These are phyloP conservation scores for Pythium dissimile DNA, from an alignment of 352 stramenopile genomes.

Conservation along the genomic window DNA sequence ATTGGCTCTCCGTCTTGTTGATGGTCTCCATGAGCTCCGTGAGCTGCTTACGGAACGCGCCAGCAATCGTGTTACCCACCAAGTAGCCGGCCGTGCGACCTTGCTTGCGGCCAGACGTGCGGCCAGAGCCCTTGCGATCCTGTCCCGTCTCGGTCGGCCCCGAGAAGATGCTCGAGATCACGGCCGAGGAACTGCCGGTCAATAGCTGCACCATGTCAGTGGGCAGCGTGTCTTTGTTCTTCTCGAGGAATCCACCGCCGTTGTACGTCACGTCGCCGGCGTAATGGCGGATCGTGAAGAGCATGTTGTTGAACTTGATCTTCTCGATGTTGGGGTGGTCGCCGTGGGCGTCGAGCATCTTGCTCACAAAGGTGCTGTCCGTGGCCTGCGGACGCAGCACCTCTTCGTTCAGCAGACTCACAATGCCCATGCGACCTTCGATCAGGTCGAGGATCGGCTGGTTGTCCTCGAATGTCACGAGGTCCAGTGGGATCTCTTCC, in stretches of 20 bases:
- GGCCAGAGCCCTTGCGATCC: conserved; percentile 22
- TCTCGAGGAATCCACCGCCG: conserved; percentile 67
- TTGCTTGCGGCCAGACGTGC: conserved; percentile 21
- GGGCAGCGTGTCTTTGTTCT: conserved; percentile 86
- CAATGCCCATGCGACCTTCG: conserved; percentile 85
- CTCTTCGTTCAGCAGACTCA: conserved; percentile 95
- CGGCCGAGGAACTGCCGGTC: conserved; percentile 47
- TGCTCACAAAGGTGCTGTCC: conserved; percentile 81
- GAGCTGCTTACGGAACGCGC: conserved; percentile 85
- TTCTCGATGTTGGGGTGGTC: conserved; percentile 84
- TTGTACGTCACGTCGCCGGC: conserved; percentile 83
- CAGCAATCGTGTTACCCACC: conserved; percentile 77
- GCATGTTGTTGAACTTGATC: conserved; percentile 78
- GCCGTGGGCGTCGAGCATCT: conserved; percentile 72
- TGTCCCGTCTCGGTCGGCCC: conserved; percentile 16
- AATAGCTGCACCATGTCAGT: conserved; percentile 78
- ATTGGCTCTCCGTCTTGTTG: conserved; percentile 84
- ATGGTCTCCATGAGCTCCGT: conserved; percentile 86
- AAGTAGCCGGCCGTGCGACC: conserved; percentile 74
- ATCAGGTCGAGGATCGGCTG: conserved; percentile 89
- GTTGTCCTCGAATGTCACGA: conserved; percentile 91
- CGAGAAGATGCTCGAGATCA: conserved; percentile 73
- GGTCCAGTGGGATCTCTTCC: conserved; percentile 85
- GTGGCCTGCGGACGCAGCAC: conserved; percentile 86
- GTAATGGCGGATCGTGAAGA: conserved; percentile 83